Base-by-base conservation (phyloP, 768 basidiomycete genomes). In the Phaeotremella fagi region DNA sequence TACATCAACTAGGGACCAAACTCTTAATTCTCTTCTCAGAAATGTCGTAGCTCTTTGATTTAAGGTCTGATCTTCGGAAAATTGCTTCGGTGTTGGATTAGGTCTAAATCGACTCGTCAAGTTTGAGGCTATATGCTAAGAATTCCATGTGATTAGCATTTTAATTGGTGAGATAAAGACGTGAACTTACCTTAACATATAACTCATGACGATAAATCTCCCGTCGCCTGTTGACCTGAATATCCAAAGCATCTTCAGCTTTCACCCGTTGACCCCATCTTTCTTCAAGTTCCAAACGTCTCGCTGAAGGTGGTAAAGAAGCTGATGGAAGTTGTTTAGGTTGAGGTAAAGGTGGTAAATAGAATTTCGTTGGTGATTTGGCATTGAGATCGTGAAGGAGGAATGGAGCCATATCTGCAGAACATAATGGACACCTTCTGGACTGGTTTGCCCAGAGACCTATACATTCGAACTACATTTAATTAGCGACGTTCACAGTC, bases 91-190 rank as follows among this genome's bases (percentile, higher is more conserved):
- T 0, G 84, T 84, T n/a, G 91, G 90, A 60, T 82, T 88, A 18
- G 91, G 90, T n/a, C 84, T 83, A 72, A 87, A 94, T 46, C 86
- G 83, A 3, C 91, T 92, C 63, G 81, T 84, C 1, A 82, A 70
- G 64, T 95, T 97, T 26, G 88, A 90, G 2, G 88, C 91, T 46
- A 95, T 83, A 68, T 97, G 91, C 90, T 95, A 66, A 6, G 37
- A n/a, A n/a, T 12, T 14, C 51, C 46, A 38, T 43, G 37, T 52
- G 31, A 43, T 45, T 52, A 35, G 9, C 18, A 27, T 41, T 41
- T 45, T 44, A 56, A 37, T 36, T 47, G 49, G 50, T 54, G 45
- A 49, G 38, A 22, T 23, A 53, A 44, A 18, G 35, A 25, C 14
- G 28, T 22, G 31, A n/a, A 75, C 81, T 38, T 49, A 89, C 90